Evolutionary conservation across 2,329 filamentous ascomycete genomes (phyloP), one percentile per base, ranked within the genome.

Genomic region (Rhynchosporium secalis): DNA sequence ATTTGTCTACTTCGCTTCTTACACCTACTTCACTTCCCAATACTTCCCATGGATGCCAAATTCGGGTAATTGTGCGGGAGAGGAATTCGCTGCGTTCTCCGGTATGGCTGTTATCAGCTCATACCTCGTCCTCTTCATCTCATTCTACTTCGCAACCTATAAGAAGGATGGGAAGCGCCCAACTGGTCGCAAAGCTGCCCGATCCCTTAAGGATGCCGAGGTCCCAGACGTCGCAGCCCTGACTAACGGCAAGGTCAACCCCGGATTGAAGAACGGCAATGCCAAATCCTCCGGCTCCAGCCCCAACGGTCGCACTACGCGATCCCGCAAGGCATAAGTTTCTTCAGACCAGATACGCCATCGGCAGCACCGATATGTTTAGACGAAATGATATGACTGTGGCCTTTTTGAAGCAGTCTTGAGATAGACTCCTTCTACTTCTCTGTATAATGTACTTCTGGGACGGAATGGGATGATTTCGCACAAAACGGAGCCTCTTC

Each of bases 1-100:
- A 73, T 98, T 98, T 77, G 91, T 98, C 77, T 98, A 98, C 87
- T 98, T 96, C 75, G 94, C 93, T 58, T 96, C 94, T n/a, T 98
- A 94, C 85, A 97, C 93, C 71, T 98, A 98, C 84, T 97, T 97
- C 83, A 87, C 90, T 70, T 93, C 89, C 72, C 90, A 88, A 71
- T 97, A 97, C 86, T 96, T 89, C 81, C 84, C 83, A 51, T 89
- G 85, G 82, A 81, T 96, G 76, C 94, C 94, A 68, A 96, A 91
- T 76, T 79, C 83, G 66, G 94, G 94, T 76, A 81, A 87, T 71
- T 99, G 94, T 77, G 92, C 94, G 46, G 94, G 94, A 73, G 94
- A 98, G 82, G 95, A 98, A 78, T 98, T 97, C 73, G 94, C 94
- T 55, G 94, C 94, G 49, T 91, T 97, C 74, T 84, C 93, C 64